Percentiles rank a stretch among this genome's conserved stretches.
phyloP scores from a whole-genome alignment of 257 asterid genomes.

The Petunia secreta region DNA sequence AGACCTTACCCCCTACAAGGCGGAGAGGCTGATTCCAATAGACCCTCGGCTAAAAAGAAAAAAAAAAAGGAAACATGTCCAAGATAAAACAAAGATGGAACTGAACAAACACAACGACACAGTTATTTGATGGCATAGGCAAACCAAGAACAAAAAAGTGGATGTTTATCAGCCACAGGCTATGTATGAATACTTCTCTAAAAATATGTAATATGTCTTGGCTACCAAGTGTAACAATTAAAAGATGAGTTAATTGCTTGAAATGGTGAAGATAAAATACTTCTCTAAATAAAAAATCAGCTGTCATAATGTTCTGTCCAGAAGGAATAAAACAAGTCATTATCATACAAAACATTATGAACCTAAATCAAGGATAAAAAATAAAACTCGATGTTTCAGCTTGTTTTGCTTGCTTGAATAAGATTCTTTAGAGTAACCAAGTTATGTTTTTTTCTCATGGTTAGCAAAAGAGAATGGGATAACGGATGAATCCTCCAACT shows the following conservation, averaged over 20 bases:
- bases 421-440: not conserved
- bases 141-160: not conserved
- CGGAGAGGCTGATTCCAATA: not conserved
- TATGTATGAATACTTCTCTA: not conserved
- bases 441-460: not conserved
- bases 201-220: not conserved
- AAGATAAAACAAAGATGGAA: too few relatives aligned
- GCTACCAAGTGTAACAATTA: slow-evolving; percentile 8
- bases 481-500: not conserved
- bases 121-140: not conserved
- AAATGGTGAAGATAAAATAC: not conserved
- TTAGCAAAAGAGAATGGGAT: slow-evolving; percentile 3
- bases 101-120: not conserved
- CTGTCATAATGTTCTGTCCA: not conserved
- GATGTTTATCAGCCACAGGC: not conserved
- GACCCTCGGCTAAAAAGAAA: too few relatives aligned
- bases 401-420: not conserved
- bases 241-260: not conserved
- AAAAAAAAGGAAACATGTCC: too few relatives aligned
- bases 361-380: slow-evolving; percentile 6
- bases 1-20: not conserved
- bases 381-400: slow-evolving; percentile 7
- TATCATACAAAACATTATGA: not conserved
- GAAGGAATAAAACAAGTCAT: slow-evolving; percentile 10
- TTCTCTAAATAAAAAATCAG: not conserved